Evolutionary conservation across 2,329 filamentous ascomycete species (phyloP).

Genomic region (Teratosphaeria gauchensis): DNA sequence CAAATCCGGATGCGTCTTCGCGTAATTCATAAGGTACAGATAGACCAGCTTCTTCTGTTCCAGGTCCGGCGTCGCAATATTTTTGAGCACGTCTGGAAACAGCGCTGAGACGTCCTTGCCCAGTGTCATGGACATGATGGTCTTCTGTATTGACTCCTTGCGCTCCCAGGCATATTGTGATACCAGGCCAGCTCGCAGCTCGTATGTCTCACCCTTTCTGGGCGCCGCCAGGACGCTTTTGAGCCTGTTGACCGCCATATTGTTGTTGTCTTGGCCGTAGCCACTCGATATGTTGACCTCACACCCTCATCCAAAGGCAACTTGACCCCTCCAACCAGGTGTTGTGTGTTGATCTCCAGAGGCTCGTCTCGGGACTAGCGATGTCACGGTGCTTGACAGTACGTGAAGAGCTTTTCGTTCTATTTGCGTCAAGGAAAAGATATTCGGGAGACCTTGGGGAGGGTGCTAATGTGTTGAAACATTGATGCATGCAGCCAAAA

Average conservation of each 20-base stretch:
- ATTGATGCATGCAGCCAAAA: background rate
- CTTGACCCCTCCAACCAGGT: background rate
- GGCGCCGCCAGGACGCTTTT: conserved; percentile 86
- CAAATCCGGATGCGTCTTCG: conserved; percentile 95
- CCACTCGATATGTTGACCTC: background rate
- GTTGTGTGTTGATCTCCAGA: background rate
- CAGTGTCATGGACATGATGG: conserved; percentile 99
- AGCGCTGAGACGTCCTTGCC: conserved; percentile 96
- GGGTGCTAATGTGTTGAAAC: background rate
- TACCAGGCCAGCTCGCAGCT: conserved; percentile 85
- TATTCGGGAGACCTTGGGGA: background rate
- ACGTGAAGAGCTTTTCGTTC: background rate
- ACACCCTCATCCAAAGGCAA: background rate
- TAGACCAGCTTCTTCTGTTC: conserved; percentile 99
- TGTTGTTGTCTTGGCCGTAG: conserved; percentile 5
- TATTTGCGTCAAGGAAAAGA: background rate
- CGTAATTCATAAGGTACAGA: conserved; percentile 98
- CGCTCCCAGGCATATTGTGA: conserved; percentile 98
- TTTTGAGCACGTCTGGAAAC: conserved; percentile 96
- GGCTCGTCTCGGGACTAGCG: background rate
- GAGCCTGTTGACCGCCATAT: conserved; percentile 93
- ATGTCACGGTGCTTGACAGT: background rate
- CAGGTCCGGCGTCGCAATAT: conserved; percentile 87
- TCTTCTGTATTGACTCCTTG: conserved; percentile 98
- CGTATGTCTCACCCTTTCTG: conserved; percentile 95